A percentile compares a stretch with the other conserved stretches of the same genome.
These are phyloP conservation scores for Apiosordaria backusii DNA, from an alignment of 495 filamentous ascomycete species.

Conservation along the genomic window DNA sequence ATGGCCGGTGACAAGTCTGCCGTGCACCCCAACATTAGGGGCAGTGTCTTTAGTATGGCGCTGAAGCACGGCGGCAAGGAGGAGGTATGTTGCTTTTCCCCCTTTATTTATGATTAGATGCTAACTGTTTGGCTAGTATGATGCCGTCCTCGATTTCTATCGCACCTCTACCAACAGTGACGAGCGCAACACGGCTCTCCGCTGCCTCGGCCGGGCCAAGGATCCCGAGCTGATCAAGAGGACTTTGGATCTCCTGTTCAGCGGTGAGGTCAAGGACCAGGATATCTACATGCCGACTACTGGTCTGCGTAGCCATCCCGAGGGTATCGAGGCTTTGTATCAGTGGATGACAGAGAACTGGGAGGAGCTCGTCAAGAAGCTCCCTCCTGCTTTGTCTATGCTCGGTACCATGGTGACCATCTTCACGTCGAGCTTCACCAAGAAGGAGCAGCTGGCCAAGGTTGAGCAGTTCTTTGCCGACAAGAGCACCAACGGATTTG, in stretches of 20 bases:
- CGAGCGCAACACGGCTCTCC: slow-evolving; percentile 93
- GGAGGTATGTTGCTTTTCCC: slow-evolving; percentile 50
- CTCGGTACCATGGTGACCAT: slow-evolving; percentile 81
- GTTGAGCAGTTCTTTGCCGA: slow-evolving; percentile 77
- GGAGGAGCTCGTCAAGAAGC: slow-evolving; percentile 70
- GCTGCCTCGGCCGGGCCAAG: slow-evolving; percentile 76
- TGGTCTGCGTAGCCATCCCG: slow-evolving; percentile 70
- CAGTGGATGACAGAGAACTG: slow-evolving; percentile 83
- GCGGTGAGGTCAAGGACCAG: slow-evolving; percentile 87
- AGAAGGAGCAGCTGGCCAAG: slow-evolving; percentile 65
- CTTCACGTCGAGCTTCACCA: slow-evolving; percentile 77
- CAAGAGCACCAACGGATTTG: slow-evolving; percentile 74
- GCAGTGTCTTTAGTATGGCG: slow-evolving; percentile 66
- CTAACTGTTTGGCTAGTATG: slow-evolving; percentile 51
- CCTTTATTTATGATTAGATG: slow-evolving; percentile 1
- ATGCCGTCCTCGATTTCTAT: slow-evolving; percentile 77
- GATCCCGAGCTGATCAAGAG: slow-evolving; percentile 74
- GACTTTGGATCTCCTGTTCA: slow-evolving; percentile 70
- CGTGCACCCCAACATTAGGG: slow-evolving; percentile 69
- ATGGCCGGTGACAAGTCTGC: slow-evolving; percentile 62
- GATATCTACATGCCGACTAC: slow-evolving; percentile 87
- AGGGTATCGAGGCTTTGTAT: slow-evolving; percentile 80
- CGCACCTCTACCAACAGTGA: slow-evolving; percentile 81
- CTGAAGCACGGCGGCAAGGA: slow-evolving; percentile 68
- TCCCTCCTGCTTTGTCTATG: slow-evolving; percentile 79